phyloP scores from a whole-genome alignment of 768 basidiomycete species.

The Coprinopsis cinerea region DNA sequence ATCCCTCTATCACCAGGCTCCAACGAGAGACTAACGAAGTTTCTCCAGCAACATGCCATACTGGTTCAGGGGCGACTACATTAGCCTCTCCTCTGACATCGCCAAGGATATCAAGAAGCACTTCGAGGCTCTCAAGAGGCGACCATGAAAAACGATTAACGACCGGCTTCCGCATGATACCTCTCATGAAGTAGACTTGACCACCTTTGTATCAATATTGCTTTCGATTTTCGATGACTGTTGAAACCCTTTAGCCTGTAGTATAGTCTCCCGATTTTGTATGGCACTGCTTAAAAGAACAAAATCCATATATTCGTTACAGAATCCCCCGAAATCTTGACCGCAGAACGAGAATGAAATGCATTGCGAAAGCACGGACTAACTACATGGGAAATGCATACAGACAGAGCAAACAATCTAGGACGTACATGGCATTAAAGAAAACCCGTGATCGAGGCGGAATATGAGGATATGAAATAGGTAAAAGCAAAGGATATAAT shows the following conservation, averaged over 20 bases:
- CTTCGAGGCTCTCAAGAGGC: not conserved
- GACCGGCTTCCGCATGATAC: not conserved
- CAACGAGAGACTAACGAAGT: too few relatives aligned
- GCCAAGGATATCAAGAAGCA: conserved; percentile 27
- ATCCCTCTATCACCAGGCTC: not conserved
- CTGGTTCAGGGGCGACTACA: conserved; percentile 2
- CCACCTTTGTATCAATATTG: not conserved
- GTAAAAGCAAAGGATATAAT: not conserved
- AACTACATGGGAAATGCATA: too few relatives aligned
- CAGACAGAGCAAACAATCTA: too few relatives aligned
- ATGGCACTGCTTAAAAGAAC: too few relatives aligned
- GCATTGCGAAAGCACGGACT: too few relatives aligned
- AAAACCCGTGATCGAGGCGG: not conserved
- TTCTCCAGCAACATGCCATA: conserved; percentile 2
- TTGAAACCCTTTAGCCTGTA: too few relatives aligned
- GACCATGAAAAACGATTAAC: not conserved
- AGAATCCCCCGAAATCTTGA: too few relatives aligned
- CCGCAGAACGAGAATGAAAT: too few relatives aligned
- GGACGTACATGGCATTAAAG: too few relatives aligned
- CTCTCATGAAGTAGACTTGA: not conserved
- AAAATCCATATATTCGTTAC: too few relatives aligned
- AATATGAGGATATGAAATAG: not conserved
- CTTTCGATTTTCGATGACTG: not conserved
- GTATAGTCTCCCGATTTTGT: too few relatives aligned
- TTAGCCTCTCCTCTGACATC: conserved; percentile 18